Evolutionary conservation across 1,284 basidiomycete genomes (phyloP).

Genomic region (Tremellales sp.): DNA sequence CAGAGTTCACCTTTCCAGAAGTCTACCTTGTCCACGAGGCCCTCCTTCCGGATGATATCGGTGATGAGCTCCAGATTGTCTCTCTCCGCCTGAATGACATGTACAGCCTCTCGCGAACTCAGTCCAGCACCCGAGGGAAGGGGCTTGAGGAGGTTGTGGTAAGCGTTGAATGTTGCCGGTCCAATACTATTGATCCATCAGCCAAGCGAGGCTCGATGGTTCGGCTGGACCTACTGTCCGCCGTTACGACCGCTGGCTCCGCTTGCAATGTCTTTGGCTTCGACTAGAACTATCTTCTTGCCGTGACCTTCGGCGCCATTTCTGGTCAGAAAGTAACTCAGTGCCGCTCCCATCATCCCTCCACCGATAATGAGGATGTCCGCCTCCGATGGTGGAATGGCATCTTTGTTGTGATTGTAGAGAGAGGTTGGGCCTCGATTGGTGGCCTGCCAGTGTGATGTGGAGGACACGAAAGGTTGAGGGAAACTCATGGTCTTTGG

Average conservation of each 20-base stretch:
- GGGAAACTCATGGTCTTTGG: too few relatives aligned
- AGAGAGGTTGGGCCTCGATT: slow-evolving; percentile 9
- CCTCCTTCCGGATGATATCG: slow-evolving; percentile 15
- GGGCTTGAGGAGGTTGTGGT: neutral
- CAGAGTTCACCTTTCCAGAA: slow-evolving; percentile 17
- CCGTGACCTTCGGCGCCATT: slow-evolving; percentile 9
- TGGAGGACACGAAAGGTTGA: slow-evolving; percentile 22
- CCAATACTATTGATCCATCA: slow-evolving; percentile 2
- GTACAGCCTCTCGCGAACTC: slow-evolving; percentile 6
- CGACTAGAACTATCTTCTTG: slow-evolving; percentile 14
- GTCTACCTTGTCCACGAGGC: slow-evolving; percentile 13
- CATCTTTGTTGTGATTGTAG: slow-evolving; percentile 3
- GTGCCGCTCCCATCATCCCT: slow-evolving; percentile 14
- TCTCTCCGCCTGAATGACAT: slow-evolving; percentile 13
- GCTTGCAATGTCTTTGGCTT: slow-evolving; percentile 20
- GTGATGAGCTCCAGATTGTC: slow-evolving; percentile 16
- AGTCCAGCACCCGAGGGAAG: slow-evolving; percentile 8
- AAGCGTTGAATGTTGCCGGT: slow-evolving; percentile 5
- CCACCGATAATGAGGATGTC: slow-evolving; percentile 17
- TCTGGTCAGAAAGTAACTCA: slow-evolving; percentile 21
- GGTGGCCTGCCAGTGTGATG: slow-evolving; percentile 31
- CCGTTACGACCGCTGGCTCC: slow-evolving; percentile 22
- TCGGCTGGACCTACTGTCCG: slow-evolving; percentile 7
- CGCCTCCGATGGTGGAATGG: slow-evolving; percentile 1
- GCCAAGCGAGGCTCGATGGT: too few relatives aligned